Evolutionary conservation across 257 asterid species (phyloP), one percentile per base, ranked within the genome.

Genomic region (Osmanthus fragrans): DNA sequence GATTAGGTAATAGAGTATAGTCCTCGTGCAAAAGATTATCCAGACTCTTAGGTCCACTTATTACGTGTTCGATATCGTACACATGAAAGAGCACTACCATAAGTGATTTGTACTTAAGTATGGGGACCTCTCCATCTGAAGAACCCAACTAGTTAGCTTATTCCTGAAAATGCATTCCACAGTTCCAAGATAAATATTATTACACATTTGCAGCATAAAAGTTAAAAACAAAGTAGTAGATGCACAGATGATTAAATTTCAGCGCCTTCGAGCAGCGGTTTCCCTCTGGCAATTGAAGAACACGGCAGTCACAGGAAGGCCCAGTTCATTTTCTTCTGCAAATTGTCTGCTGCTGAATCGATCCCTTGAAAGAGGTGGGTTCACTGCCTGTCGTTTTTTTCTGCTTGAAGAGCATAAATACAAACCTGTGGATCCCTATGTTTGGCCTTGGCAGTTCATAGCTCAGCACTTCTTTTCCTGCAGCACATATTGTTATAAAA

Each of bases 201-300:
- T 56, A 0, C 65, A 19, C 25, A n/a, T 8, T 54, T 54, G 8
- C 29, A 21, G 11, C 27, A 56, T 21, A 19, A 56, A 56, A 19
- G 27, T 56, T 56, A 7, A 19, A 45, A 19, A 19, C 29, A 11
- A 56, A 56, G 29, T 19, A n/a, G 4, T 56, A 56, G 13, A 56
- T 56, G 65, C 12, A 2, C 8, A 19, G 65, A 25, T 25, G 18
- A 25, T 11, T 23, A 11, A 63, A 25, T 23, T 9, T 78, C 71
- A 88, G 67, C 96, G 97, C 37, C 82, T 87, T 81, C 96, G 86
- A 0, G 98, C 90, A 5, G 98, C 98, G 0, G 97, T 92, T 85
- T 94, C 97, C 66, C 98, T 90, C 84, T 94, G 97, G 90, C 96
- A 92, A 37, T 90, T 94, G 96, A 89, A 94, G 96, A 81, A 94